Evolutionary conservation across 176 grass and related monocot species (phyloP), one percentile per base, ranked within the genome.

Genomic region (Bonia amplexicaulis): DNA sequence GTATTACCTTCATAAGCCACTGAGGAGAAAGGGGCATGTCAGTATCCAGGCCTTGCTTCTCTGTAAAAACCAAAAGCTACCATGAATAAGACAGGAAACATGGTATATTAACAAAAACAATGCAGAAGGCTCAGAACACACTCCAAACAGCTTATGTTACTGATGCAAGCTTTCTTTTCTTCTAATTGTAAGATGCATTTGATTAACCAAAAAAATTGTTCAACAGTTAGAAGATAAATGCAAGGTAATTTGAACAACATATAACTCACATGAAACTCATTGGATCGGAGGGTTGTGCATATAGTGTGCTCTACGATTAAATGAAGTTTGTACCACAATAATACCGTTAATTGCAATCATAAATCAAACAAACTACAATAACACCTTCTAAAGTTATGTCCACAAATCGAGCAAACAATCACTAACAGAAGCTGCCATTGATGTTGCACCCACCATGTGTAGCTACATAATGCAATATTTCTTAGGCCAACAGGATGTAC

Each of bases 21-120:
- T 99, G 96, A 90, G 96, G 96, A 88, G 96, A 99, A 86, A 99
- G 96, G 40, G 96, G 96, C 79, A 99, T 87, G 55, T 90, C 80
- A 85, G 80, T 89, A 77, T 99, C 93, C 76, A 86, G 69, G 67
- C 86, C 91, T 86, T 85, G 91, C 78, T 84, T 85, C 53, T 97
- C 92, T 97, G 85, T 71, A 81, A 78, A 79, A 75, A 54, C 27
- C 31, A 90, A 86, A 85, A 54, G 7, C 23, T 80, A 75, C 44
- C 65, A 58, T 16, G 6, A 54, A 60, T 79, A 68, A 69, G 12
- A 45, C 17, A 87, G 66, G 40, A 58, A 78, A 83, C 31, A 63
- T 37, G 54, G 4, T 82, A 46, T 42, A 37, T 5, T 33, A 78
- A 22, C 20, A 39, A 87, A 74, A 49, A 84, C 15, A 60, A 58